Conservation (phyloP, 2,329 filamentous ascomycete genomes). For the Coleophoma eucalyptorum region DNA sequence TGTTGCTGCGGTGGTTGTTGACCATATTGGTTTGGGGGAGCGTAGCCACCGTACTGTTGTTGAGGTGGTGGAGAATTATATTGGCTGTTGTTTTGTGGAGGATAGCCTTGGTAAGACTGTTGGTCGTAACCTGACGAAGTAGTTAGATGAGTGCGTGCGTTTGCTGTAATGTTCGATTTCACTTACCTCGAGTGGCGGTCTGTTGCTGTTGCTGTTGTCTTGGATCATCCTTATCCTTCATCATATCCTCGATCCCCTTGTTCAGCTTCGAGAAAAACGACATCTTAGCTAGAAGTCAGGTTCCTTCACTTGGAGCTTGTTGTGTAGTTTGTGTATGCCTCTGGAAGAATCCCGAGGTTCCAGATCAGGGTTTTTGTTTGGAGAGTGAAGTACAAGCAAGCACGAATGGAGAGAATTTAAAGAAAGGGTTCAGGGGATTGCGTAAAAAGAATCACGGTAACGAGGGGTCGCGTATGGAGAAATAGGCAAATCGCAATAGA, state of each 20-base stretch:
- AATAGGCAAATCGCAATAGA: too few species aligned
- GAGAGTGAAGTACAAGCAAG: too few species aligned
- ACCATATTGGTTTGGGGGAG: background rate
- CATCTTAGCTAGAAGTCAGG: background rate
- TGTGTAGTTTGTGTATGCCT: too few species aligned
- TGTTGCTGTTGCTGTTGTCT: background rate
- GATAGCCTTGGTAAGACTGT: background rate
- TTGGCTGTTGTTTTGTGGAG: background rate
- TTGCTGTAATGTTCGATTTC: too few species aligned
- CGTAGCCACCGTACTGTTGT: constrained; percentile 1
- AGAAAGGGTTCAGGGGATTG: too few species aligned
- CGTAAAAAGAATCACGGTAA: too few species aligned
- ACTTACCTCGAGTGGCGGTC: background rate
- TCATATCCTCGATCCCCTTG: background rate
- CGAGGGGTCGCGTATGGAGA: too few species aligned
- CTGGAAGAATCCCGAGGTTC: too few species aligned
- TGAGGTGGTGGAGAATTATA: background rate
- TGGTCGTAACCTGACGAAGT: background rate
- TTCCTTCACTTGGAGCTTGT: too few species aligned
- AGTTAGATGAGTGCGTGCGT: too few species aligned
- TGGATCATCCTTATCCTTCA: background rate
- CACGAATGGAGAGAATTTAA: too few species aligned
- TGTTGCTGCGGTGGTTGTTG: constrained; percentile 25
- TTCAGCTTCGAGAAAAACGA: background rate
- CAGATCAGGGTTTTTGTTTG: too few species aligned